Evolutionary conservation across 768 basidiomycete genomes (phyloP).

Genomic region (Lyophyllum decastes): DNA sequence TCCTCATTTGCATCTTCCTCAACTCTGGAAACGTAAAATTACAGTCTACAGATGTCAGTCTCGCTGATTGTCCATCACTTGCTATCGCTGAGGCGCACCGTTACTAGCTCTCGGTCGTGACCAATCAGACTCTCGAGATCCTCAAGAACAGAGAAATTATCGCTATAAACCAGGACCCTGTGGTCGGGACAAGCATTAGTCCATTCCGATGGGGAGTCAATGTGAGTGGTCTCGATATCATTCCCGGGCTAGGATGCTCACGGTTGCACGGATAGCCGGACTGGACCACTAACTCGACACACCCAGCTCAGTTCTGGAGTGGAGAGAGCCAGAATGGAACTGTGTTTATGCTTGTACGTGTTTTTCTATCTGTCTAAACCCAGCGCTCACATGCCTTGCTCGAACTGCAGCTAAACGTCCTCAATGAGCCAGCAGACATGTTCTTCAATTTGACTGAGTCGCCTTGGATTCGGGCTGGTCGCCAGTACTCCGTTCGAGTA

Average conservation of each 20-base stretch:
- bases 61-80: not conserved
- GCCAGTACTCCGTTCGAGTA: conserved; percentile 61
- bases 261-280: conserved; percentile 24
- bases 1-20: not conserved
- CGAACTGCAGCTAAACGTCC: conserved; percentile 49
- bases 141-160: conserved; percentile 65
- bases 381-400: not conserved
- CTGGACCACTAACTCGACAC: conserved; percentile 39
- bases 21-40: not conserved
- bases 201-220: conserved; percentile 74
- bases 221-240: conserved; percentile 31
- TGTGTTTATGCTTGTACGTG: conserved; percentile 61
- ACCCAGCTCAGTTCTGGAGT: conserved; percentile 69
- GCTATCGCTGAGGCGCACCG: not conserved
- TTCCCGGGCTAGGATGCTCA: not conserved
- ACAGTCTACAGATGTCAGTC: conserved; percentile 20
- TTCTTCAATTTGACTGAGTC: conserved; percentile 66
- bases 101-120: conserved; percentile 45
- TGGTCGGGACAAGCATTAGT: conserved; percentile 60
- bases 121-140: conserved; percentile 52
- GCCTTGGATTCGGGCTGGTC: conserved; percentile 64
- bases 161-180: conserved; percentile 70
- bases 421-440: conserved; percentile 53
- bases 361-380: not conserved
- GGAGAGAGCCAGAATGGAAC: conserved; percentile 62